Evolutionary conservation across 495 filamentous ascomycete genomes (phyloP), one percentile per base, ranked within the genome.

Genomic region (Penicillium diatomitis): DNA sequence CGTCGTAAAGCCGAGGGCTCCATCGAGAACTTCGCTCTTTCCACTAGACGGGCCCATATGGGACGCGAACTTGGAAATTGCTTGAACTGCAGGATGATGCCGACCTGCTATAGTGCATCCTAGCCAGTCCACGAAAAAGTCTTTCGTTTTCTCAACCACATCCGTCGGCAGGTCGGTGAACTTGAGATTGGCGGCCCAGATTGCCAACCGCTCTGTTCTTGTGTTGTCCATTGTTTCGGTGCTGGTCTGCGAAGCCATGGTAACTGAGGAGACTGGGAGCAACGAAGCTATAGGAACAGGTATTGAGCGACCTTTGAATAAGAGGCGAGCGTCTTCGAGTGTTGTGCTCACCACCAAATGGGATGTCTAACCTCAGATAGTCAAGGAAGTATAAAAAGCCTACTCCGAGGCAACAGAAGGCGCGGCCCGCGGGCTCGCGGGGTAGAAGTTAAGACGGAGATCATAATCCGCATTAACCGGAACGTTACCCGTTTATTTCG

Each of bases 61-160:
- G 3, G 41, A 44, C 2, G 61, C 57, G 35, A 63, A 68, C 8
- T 41, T 46, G 9, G 52, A 49, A 10, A 68, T 65, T 7, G 63
- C 63, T 3, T 49, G 41, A 3, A 68, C 57, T 6, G 65, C 65
- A 9, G 63, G 57, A 45, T 68, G 65, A 45, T 54, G 40, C 9
- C 65, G 57, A 5, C 65, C 65, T n/a, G 65, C 65, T 28, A 68
- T 60, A n/a, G 63, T 41, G 50, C 65, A 68, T 28, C 59, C 65
- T 3, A 68, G 41, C 44, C 53, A 58, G 42, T 68, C 65, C 10
- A 66, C 35, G 41, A 68, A 68, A 32, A 68, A 60, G 34, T 65
- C 63, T 36, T 66, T 68, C 5, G 65, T 68, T 33, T 65, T 65
- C 38, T 66, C 47, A 31, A 68, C 44, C 0, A 63, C 65, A 38